Evolutionary conservation across 495 filamentous ascomycete species (phyloP).

Genomic region (Chaetomidium leptoderma): DNA sequence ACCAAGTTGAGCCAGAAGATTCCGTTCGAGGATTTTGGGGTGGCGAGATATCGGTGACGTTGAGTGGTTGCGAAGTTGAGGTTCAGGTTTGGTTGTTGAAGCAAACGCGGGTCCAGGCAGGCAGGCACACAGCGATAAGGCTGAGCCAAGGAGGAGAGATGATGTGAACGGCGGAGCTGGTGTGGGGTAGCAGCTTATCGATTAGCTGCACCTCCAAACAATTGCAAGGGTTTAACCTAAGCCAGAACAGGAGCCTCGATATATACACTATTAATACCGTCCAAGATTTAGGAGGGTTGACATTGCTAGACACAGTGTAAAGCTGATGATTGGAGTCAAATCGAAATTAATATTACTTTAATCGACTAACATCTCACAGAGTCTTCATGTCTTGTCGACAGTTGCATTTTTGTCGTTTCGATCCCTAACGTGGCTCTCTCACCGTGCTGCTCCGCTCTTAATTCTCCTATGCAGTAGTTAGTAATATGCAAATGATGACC

Average conservation of each 20-base stretch:
- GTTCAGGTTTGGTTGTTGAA: neutral
- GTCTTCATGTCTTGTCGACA: too few species aligned
- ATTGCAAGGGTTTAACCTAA: neutral
- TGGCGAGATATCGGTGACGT: neutral
- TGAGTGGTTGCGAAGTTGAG: neutral
- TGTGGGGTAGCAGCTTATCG: conserved; percentile 29
- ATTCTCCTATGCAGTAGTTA: neutral
- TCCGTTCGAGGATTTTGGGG: too few species aligned
- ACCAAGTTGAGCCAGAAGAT: too few species aligned
- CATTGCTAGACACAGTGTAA: neutral
- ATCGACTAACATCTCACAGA: too few species aligned
- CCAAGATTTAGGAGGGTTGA: neutral
- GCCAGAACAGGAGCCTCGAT: neutral
- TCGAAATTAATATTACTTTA: too few species aligned
- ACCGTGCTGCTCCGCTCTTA: neutral
- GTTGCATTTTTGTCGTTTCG: too few species aligned
- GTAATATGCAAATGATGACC: neutral
- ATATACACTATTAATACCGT: neutral
- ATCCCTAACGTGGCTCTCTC: too few species aligned
- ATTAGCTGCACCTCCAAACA: conserved; percentile 13
- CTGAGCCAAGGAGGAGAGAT: conserved; percentile 15
- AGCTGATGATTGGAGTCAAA: too few species aligned
- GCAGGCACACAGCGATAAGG: conserved; percentile 15
- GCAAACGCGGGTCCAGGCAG: conserved; percentile 3
- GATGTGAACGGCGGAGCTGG: conserved; percentile 4